phyloP scores from a whole-genome alignment of 1,284 basidiomycete species.

The Violaceomyces palustris region DNA sequence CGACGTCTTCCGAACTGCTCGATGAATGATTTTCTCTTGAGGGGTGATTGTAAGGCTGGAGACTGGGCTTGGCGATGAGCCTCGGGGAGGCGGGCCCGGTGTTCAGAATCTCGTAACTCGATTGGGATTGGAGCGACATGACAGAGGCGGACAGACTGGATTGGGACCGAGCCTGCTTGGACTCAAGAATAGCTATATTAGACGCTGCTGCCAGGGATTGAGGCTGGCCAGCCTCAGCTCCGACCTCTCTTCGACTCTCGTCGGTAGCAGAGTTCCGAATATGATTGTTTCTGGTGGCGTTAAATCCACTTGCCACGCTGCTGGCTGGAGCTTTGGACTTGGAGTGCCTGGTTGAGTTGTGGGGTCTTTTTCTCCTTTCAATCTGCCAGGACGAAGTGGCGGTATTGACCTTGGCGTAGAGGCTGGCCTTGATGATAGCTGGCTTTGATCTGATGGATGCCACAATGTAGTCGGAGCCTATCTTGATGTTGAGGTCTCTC shows the following conservation, averaged over 20 bases:
- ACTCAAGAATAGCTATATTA: no score
- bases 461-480: conserved; percentile 24
- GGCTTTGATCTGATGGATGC: conserved; percentile 24
- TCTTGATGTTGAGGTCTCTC: conserved; percentile 25
- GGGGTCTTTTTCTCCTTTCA: conserved; percentile 8
- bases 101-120: conserved; percentile 25
- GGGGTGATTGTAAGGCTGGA: no score
- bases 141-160: conserved; percentile 20
- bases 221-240: no score
- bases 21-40: no score
- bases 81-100: neutral
- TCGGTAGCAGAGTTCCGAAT: no score
- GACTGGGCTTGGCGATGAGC: conserved; percentile 3
- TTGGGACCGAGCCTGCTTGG: conserved; percentile 12
- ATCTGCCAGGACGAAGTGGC: conserved; percentile 38
- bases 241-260: no score
- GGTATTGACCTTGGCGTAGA: conserved; percentile 32
- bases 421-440: conserved; percentile 33
- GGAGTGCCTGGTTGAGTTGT: neutral
- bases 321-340: no score
- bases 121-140: conserved; percentile 17
- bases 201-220: no score
- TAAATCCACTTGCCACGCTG: no score
- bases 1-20: no score
- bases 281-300: no score